Conservation (phyloP, 2,329 filamentous ascomycete genomes). For the Ophiostoma montium region DNA sequence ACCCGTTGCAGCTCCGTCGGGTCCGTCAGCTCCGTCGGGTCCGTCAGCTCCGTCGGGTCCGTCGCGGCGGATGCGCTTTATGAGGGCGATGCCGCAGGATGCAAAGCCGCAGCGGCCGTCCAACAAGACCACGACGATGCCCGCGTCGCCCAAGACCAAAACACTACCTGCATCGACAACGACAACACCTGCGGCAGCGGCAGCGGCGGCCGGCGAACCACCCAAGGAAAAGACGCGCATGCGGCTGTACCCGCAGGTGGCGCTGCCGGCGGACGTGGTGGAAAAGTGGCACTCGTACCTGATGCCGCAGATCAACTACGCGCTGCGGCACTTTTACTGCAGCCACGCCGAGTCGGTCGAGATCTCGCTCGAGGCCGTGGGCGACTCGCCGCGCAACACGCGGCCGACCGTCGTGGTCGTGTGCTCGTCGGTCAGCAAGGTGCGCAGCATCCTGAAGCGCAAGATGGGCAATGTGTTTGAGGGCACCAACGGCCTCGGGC, state of each 20-base stretch:
- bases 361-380: slow-evolving; percentile 63
- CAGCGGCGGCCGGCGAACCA: no score
- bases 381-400: slow-evolving; percentile 50
- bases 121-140: slow-evolving; percentile 8
- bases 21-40: no score
- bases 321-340: slow-evolving; percentile 55
- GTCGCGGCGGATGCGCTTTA: no score
- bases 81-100: no score
- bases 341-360: slow-evolving; percentile 65
- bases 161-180: background rate
- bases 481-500: slow-evolving; percentile 28
- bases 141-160: background rate
- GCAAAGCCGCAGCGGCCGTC: slow-evolving; percentile 4
- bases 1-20: background rate
- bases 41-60: background rate
- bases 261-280: slow-evolving; percentile 44
- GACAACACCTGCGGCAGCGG: no score
- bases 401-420: slow-evolving; percentile 64
- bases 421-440: slow-evolving; percentile 60
- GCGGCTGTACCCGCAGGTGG: slow-evolving; percentile 45
- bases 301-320: slow-evolving; percentile 59
- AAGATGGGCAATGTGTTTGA: slow-evolving; percentile 54
- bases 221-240: slow-evolving; percentile 25
- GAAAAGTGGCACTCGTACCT: slow-evolving; percentile 58
- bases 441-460: slow-evolving; percentile 56